Base-by-base conservation (phyloP, 2,329 filamentous ascomycete genomes). In the Ceratocystis variospora region DNA sequence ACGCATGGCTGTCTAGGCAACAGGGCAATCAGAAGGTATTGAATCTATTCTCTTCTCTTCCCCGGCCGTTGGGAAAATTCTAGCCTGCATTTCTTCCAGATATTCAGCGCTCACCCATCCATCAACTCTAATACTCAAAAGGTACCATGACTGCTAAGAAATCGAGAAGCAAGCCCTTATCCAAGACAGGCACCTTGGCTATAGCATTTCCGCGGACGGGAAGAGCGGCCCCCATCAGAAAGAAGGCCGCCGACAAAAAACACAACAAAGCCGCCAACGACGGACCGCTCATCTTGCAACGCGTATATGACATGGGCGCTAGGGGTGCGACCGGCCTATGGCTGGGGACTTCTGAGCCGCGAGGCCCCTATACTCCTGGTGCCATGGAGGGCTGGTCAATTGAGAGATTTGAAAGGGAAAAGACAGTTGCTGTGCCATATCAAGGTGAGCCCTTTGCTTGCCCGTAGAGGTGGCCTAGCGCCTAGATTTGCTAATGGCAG, bases 301-400 rank as follows among this genome's bases (percentile, higher is more conserved):
- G 19, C 5, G 45, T 22, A 46, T 48, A 48, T n/a, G 61, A 63
- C 45, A 12, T 63, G 7, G 61, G 61, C 12, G 44, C 33, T 17
- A 53, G 55, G 37, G 59, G 57, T 37, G 31, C 61, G 6, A 68
- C 66, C 5, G 66, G 66, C 1, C 17, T 68, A 17, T 68, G 66
- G 66, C 37, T 68, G 31, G 59, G 44, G 17, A 65, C 63, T 3
- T 63, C 57, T 7, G 63, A 68, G 25, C 59, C 61, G 6, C 15
- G 53, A n/a, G 59, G 65, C 37, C n/a, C 46, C 33, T 33, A 44
- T 17, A 62, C 66, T 22, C 59, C 10, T 12, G 66, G 66, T 5
- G 41, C 61, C 8, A 65, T 65, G 63, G 33, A 64, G 22, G 25
- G 55, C 44, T 59, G 50, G 55, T 53, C 45, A 22, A 65, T 68